These are phyloP conservation scores for Macrophomina pseudophaseolina DNA, from an alignment of 2,329 filamentous ascomycete genomes.

Conservation along the genomic window DNA sequence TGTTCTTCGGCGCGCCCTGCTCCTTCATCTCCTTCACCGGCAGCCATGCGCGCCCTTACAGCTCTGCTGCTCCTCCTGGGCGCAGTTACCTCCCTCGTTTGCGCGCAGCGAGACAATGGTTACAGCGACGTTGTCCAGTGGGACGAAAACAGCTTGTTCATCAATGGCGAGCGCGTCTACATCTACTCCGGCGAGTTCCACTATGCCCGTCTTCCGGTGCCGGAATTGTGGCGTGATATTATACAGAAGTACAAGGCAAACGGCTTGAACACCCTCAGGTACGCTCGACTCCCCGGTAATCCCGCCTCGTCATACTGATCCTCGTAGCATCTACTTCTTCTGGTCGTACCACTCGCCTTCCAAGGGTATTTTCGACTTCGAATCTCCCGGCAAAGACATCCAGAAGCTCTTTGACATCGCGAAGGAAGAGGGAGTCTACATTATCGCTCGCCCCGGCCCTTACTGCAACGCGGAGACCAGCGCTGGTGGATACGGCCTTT, in stretches of 20 bases:
- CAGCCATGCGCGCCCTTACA: conserved; percentile 8
- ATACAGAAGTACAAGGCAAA: conserved; percentile 59
- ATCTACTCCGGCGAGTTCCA: conserved; percentile 61
- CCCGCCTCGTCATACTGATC: background rate
- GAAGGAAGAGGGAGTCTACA: conserved; percentile 60
- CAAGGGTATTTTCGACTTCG: conserved; percentile 55
- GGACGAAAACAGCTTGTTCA: conserved; percentile 60
- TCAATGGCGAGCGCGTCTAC: conserved; percentile 58
- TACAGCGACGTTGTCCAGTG: conserved; percentile 56
- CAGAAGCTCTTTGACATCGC: conserved; percentile 59
- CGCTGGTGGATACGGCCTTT: conserved; percentile 66
- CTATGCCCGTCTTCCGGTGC: conserved; percentile 58
- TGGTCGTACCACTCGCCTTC: conserved; percentile 57
- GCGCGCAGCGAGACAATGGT: conserved; percentile 49
- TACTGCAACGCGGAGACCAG: conserved; percentile 70
- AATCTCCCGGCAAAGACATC: conserved; percentile 60
- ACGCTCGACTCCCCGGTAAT: background rate
- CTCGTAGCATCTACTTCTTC: conserved; percentile 47
- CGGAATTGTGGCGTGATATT: conserved; percentile 57
- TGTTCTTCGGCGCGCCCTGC: background rate
- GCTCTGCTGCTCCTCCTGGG: conserved; percentile 4
- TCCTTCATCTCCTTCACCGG: background rate
- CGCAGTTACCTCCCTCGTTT: conserved; percentile 4
- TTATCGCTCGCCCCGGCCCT: conserved; percentile 63
- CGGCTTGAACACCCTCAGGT: conserved; percentile 55